phyloP scores from a whole-genome alignment of 176 grass and related monocot genomes.

The Chloris gayana region DNA sequence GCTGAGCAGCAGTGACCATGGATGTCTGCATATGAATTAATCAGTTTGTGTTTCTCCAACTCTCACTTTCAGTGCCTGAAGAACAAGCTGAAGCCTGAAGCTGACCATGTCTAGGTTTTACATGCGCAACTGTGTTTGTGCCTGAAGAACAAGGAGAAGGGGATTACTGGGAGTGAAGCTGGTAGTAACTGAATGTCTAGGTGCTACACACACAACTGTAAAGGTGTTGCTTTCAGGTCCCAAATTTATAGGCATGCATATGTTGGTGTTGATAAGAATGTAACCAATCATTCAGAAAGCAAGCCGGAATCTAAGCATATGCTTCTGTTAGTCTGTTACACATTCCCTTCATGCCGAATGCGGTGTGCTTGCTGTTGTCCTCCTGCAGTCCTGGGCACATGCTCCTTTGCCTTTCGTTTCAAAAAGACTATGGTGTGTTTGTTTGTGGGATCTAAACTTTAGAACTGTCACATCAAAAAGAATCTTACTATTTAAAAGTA shows the following conservation, averaged over 20 bases:
- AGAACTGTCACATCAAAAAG: too few species aligned
- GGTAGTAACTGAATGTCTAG: not conserved
- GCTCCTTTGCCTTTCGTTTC: conserved; percentile 24
- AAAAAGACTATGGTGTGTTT: not conserved
- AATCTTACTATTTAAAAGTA: too few species aligned
- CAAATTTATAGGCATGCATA: conserved; percentile 6
- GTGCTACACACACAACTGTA: not conserved
- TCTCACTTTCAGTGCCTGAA: conserved; percentile 44
- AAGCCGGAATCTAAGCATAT: not conserved
- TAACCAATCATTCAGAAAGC: conserved; percentile 15
- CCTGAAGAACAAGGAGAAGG: not conserved
- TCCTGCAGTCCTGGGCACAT: not conserved
- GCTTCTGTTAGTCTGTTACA: conserved; percentile 17
- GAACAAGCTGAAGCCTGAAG: not conserved
- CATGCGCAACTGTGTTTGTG: too few species aligned
- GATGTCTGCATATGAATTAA: not conserved
- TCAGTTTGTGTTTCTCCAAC: conserved; percentile 58
- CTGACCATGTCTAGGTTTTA: too few species aligned
- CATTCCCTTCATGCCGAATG: conserved; percentile 35
- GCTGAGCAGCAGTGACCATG: conserved; percentile 10
- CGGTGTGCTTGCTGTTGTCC: not conserved
- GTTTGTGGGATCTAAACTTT: too few species aligned
- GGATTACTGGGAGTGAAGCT: not conserved
- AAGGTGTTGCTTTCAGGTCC: conserved; percentile 12
- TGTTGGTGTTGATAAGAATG: not conserved